Evolutionary conservation across 2,329 filamentous ascomycete genomes (phyloP).

Genomic region (Lachnellula subtilissima): DNA sequence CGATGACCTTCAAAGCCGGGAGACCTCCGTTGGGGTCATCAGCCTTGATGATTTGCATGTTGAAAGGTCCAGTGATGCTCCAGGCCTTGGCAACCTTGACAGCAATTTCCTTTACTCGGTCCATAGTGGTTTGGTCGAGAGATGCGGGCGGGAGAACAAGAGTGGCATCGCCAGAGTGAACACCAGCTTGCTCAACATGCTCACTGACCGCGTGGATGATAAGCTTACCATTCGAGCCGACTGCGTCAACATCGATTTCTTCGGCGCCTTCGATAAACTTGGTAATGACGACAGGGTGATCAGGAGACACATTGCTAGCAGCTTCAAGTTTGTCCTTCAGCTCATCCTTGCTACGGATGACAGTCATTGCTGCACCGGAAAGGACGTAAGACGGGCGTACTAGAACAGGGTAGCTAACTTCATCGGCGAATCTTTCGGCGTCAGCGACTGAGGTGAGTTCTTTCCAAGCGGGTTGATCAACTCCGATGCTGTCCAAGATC

Average conservation of each 20-base stretch:
- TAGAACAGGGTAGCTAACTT: constrained; percentile 88
- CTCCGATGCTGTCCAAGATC: constrained; percentile 92
- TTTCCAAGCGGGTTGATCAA: constrained; percentile 97
- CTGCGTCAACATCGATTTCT: constrained; percentile 95
- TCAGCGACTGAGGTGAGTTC: constrained; percentile 86
- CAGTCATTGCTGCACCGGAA: constrained; percentile 97
- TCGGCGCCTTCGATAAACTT: constrained; percentile 97
- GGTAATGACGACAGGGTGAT: constrained; percentile 96
- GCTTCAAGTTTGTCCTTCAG: constrained; percentile 93
- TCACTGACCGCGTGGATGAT: constrained; percentile 90
- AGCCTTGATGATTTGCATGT: constrained; percentile 99
- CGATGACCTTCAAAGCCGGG: constrained; percentile 86
- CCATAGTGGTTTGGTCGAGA: constrained; percentile 72
- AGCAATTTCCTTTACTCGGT: constrained; percentile 90
- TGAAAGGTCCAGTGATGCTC: constrained; percentile 97
- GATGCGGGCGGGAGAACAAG: constrained; percentile 82
- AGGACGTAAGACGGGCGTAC: constrained; percentile 94
- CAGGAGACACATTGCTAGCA: constrained; percentile 84
- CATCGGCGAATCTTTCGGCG: constrained; percentile 78
- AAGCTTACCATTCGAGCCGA: constrained; percentile 79
- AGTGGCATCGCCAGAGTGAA: constrained; percentile 96
- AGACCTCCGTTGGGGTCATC: constrained; percentile 69
- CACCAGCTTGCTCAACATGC: constrained; percentile 94
- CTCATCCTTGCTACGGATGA: constrained; percentile 82
- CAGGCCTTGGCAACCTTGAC: constrained; percentile 95